Base-by-base conservation (phyloP, 495 filamentous ascomycete genomes). In the Daldinia bambusicola region DNA sequence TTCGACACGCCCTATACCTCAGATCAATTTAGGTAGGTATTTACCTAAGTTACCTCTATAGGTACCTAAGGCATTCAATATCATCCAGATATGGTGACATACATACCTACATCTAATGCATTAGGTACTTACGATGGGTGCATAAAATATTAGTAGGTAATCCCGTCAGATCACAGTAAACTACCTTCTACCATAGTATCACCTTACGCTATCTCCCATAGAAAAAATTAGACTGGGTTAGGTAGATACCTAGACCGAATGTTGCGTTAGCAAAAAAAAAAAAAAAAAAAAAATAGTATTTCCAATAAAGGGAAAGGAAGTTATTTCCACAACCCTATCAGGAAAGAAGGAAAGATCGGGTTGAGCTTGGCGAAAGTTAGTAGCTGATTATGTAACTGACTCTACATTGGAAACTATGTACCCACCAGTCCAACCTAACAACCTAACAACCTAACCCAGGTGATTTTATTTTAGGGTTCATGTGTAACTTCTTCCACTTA, bases 231-330 rank as follows among this genome's bases (percentile, higher is more conserved):
- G 36, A 57, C 53, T 57, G n/a, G n/a, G n/a, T n/a, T n/a, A n/a
- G n/a, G n/a, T n/a, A n/a, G n/a, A n/a, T n/a, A n/a, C n/a, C n/a
- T n/a, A n/a, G n/a, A 57, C 26, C 26, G 1, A 26, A 26, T 41
- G 6, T 18, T 57, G 55, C 10, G 20, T 57, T 41, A 57, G 55
- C 10, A 56, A 38, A 13, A 22, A 38, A 41, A 60, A 22, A 38
- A 41, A 60, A 22, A 38, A 41, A 60, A n/a, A n/a, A n/a, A 22
- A 38, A 41, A 60, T 60, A 43, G 38, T 61, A 48, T 57, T 57
- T 53, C 62, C 62, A 65, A 57, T 38, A 65, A 36, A 53, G 60
- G 60, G 30, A 63, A 63, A 8, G 31, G 8, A 57, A 38, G 7
- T 32, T 16, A 12, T 13, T 53, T 31, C 6, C 26, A 26, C 3